Base-by-base conservation (phyloP, 2,329 filamentous ascomycete species). In the Colletotrichum gloeosporioides region DNA sequence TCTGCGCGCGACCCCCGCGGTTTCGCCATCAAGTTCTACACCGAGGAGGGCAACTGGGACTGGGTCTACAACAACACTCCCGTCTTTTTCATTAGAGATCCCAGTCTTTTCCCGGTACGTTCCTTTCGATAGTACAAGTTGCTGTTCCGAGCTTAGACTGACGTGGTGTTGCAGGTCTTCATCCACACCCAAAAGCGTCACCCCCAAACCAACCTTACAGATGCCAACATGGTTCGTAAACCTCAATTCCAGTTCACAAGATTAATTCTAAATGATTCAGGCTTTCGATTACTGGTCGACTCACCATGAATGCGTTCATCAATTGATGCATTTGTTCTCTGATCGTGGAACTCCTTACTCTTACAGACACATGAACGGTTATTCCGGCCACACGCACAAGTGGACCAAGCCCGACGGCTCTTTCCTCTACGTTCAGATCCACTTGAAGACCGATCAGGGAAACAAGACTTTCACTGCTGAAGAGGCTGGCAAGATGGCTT, bases 151-250 rank as follows among this genome's bases (percentile, higher is more conserved):
- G 27, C 4, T 29, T 6, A 29, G 27, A 29, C 27, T 29, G 27
- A 29, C 27, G 6, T 29, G 27, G 7, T 29, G 27, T 29, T 29
- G 27, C 27, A 29, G 70, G 63, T 93, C 81, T 93, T 95, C 84
- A 95, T 95, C 77, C 93, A 95, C 86, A 94, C 93, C 6, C 94
- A 96, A 85, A 95, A 95, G 89, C 90, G 93, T 65, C 89, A 95
- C 84, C 94, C 94, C 1, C 89, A 92, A 78, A 95, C 92, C 44
- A 93, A 95, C 83, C 85, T 95, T 69, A 92, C 91, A 64, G 91
- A 94, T 83, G 92, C 93, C 18, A 94, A 91, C 68, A 91, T 92
- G 86, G 94, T 29, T 29, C 27, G 27, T 29, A 29, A 29, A 29
- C 27, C 27, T 29, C 27, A 29, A 29, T 29, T 29, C 27, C 27